These are phyloP conservation scores for Saitozyma sp. DNA, from an alignment of 768 basidiomycete species.

Conservation along the genomic window DNA sequence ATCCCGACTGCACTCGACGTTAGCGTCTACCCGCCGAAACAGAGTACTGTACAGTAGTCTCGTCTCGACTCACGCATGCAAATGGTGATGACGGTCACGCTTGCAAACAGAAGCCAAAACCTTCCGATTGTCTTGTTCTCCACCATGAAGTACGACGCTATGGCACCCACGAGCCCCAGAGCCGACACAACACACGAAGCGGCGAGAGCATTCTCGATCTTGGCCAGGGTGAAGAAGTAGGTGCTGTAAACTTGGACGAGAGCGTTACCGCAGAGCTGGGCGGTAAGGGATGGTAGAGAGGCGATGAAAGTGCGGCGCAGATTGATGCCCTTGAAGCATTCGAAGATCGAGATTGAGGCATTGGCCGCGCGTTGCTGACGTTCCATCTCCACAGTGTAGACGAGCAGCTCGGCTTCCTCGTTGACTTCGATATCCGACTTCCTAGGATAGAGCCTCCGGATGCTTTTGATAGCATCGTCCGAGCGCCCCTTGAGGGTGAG, in stretches of 20 bases:
- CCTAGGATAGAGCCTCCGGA: neutral
- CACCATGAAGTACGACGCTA: constrained; percentile 16
- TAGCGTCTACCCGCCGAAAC: neutral
- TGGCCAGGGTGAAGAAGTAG: constrained; percentile 29
- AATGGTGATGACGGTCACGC: constrained; percentile 10
- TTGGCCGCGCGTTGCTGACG: neutral
- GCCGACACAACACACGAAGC: constrained; percentile 18
- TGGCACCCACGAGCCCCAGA: constrained; percentile 19
- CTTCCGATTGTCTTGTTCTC: constrained; percentile 22
- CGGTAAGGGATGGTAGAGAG: constrained; percentile 21
- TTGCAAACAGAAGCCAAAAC: constrained; percentile 18
- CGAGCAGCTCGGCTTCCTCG: neutral
- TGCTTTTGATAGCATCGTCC: neutral
- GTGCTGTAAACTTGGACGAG: constrained; percentile 13
- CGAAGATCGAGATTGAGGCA: neutral
- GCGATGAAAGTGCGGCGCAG: constrained; percentile 22
- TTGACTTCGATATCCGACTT: neutral
- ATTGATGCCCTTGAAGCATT: constrained; percentile 11
- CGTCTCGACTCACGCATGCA: constrained; percentile 9
- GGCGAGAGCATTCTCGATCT: constrained; percentile 23
- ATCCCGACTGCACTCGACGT: constrained; percentile 10
- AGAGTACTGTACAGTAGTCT: neutral
- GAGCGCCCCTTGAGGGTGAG: constrained; percentile 13
- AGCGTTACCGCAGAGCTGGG: constrained; percentile 26
- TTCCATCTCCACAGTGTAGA: constrained; percentile 2